Conservation (phyloP, 331 rosid genomes). For the Arachis monticola region DNA sequence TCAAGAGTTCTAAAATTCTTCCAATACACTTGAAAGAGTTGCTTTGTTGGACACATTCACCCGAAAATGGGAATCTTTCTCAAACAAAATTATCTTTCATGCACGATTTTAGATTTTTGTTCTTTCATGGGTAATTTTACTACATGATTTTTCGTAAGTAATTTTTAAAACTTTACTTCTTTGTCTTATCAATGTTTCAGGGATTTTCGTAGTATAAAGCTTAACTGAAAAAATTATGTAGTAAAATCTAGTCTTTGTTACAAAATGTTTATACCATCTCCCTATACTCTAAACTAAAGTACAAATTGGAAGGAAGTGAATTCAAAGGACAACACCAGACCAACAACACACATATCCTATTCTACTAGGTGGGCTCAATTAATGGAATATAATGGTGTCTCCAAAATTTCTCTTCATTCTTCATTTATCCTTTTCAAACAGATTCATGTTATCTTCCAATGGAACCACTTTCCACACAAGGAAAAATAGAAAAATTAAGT, state of each 20-base stretch:
- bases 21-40: neutral
- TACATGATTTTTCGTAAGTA: no score
- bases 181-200: neutral
- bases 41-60: no score
- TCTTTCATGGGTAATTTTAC: neutral
- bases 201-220: neutral
- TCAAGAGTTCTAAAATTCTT: no score
- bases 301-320: slow-evolving; percentile 12
- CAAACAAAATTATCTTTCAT: no score
- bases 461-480: slow-evolving; percentile 18
- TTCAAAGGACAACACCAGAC: neutral
- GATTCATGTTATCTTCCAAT: slow-evolving; percentile 28
- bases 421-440: slow-evolving; percentile 19
- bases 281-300: neutral
- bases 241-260: slow-evolving; percentile 4
- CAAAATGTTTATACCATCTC: neutral
- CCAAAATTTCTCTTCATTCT: slow-evolving; percentile 14
- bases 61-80: no score
- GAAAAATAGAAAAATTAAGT: slow-evolving; percentile 25
- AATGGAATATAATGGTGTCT: slow-evolving; percentile 12
- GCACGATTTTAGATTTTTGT: neutral
- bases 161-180: neutral
- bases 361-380: slow-evolving; percentile 10
- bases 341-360: slow-evolving; percentile 7
- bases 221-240: neutral